These are phyloP conservation scores for Arabidopsis thaliana DNA, from an alignment of 345 rosid genomes.

Conservation along the genomic window DNA sequence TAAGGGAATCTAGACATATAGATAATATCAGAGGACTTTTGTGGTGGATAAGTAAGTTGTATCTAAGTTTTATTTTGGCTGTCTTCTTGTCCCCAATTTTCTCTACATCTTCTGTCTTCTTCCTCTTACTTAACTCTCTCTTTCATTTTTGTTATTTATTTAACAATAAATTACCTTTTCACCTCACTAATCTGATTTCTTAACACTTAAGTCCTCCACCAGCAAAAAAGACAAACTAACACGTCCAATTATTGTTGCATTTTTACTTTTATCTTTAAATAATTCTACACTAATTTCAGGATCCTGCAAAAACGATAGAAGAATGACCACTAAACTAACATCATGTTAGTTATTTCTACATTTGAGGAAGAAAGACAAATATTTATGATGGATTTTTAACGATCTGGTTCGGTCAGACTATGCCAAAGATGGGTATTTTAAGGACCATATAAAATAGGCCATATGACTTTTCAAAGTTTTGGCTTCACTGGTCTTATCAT, in stretches of 20 bases:
- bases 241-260: constrained; percentile 25
- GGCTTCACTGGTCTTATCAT: constrained; percentile 15
- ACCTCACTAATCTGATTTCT: constrained; percentile 28
- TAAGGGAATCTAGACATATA: constrained; percentile 40
- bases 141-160: constrained; percentile 27
- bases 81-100: constrained; percentile 48
- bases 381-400: neutral
- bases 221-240: constrained; percentile 38
- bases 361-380: constrained; percentile 9
- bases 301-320: neutral
- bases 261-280: constrained; percentile 13
- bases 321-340: neutral
- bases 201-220: constrained; percentile 24
- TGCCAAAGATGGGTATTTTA: neutral
- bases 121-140: constrained; percentile 39
- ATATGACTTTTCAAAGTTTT: constrained; percentile 9
- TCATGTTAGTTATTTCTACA: neutral
- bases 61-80: constrained; percentile 42
- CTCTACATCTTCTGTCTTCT: constrained; percentile 45
- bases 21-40: constrained; percentile 34
- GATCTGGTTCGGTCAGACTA: constrained; percentile 3
- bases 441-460: constrained; percentile 8
- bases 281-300: constrained; percentile 2
- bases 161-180: constrained; percentile 16
- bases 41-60: constrained; percentile 40